A percentile compares a stretch with the other conserved stretches of the same genome.
phyloP scores from a whole-genome alignment of 2,329 filamentous ascomycete species.

The Arthrinium puccinioides region DNA sequence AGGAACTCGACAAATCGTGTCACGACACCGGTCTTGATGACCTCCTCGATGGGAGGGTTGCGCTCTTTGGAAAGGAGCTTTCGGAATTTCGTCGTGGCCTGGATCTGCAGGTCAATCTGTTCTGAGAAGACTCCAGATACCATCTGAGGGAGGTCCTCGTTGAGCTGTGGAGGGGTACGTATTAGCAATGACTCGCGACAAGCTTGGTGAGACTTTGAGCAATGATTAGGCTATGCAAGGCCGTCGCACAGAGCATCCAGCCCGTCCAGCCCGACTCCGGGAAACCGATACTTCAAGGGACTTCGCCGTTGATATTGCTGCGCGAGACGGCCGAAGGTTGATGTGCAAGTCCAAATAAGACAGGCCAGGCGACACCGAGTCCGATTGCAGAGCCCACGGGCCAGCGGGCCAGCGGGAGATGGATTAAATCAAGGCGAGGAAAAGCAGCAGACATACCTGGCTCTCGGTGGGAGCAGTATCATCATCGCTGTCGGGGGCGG shows the following conservation, averaged over 20 bases:
- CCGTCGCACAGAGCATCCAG: too few relatives aligned
- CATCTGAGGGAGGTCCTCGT: slow-evolving; percentile 97
- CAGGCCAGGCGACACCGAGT: too few relatives aligned
- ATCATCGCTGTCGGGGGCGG: slow-evolving; percentile 94
- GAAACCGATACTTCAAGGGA: too few relatives aligned
- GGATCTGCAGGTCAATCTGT: slow-evolving; percentile 95
- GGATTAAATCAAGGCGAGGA: slow-evolving; percentile 8
- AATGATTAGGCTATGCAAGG: too few relatives aligned
- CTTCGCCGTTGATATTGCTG: too few relatives aligned
- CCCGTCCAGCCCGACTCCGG: too few relatives aligned
- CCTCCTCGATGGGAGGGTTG: slow-evolving; percentile 97
- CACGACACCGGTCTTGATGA: slow-evolving; percentile 98
- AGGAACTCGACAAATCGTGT: slow-evolving; percentile 97
- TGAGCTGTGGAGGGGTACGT: slow-evolving; percentile 55
- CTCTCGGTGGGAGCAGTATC: slow-evolving; percentile 90
- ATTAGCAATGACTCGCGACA: neutral
- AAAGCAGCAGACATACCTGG: slow-evolving; percentile 61
- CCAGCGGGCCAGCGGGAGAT: too few relatives aligned
- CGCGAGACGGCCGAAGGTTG: too few relatives aligned
- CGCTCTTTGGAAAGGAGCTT: slow-evolving; percentile 98
- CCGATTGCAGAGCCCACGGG: too few relatives aligned
- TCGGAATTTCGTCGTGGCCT: slow-evolving; percentile 95
- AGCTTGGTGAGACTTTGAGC: too few relatives aligned
- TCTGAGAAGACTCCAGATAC: slow-evolving; percentile 97
- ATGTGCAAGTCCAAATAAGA: too few relatives aligned